Evolutionary conservation across 1,284 basidiomycete species (phyloP), one percentile per base, ranked within the genome.

Genomic region (Apiotrichum mycotoxinovorans): DNA sequence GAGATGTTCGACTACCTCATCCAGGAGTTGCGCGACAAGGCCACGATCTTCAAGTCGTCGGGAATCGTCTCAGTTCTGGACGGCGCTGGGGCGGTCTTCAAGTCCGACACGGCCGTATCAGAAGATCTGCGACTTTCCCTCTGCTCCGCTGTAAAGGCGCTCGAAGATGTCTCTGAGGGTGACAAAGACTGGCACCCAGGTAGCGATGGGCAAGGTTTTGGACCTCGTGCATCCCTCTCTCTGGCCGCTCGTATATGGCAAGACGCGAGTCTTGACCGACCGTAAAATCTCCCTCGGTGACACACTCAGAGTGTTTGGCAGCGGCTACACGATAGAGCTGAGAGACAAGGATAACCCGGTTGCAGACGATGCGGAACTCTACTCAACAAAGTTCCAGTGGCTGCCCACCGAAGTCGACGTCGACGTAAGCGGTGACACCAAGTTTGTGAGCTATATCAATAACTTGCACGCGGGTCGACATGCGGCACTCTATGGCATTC

Each of bases 141-240:
- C 23, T 18, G 33, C 23, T 40, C 17, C n/a, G 54, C 47, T 1
- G 54, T 44, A 3, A 37, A 25, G 25, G 42, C 47, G 2, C 58
- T 56, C 25, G 54, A 60, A 37, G 37, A 49, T 17, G 48, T 54
- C 22, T 51, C 54, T 3, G 45, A 41, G 18, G 18, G 34, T 22
- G 51, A 60, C 11, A 53, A 54, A 38, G 58, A 60, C 54, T 60
- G 58, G 58, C 58, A 60, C 51, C 58, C 58, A 1, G 58, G 58
- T 11, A 50, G 45, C 20, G 34, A 60, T 18, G 48, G 33, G 17
- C 33, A 47, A 47, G 45, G 45, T 47, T 11, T 54, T 60, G 38
- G 58, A 60, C 41, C 51, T 60, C 34, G 58, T 60, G 5, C 58
- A 60, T 48, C 58, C 58, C 8, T 56, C 54, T 5, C 54, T 60